Evolutionary conservation across 768 basidiomycete genomes (phyloP), one percentile per base, ranked within the genome.

Genomic region (Imleria badia): DNA sequence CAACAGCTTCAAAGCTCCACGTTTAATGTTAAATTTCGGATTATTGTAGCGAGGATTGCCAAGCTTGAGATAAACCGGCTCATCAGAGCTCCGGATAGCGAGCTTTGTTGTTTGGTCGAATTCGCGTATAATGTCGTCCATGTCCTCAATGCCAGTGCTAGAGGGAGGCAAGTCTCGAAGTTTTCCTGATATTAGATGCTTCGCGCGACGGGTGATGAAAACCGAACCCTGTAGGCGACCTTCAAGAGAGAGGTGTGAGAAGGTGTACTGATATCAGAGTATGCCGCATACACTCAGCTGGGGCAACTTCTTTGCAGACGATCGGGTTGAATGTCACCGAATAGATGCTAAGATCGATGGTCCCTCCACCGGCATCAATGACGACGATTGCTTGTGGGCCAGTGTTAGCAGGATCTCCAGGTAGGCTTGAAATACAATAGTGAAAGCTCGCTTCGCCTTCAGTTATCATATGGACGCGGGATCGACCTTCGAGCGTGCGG

Each of bases 221-320:
- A 78, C 69, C 0, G 80, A 78, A 10, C 80, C 80, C 41, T 74
- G 66, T 36, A 80, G 70, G 22, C 72, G 71, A 64, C 77, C 78
- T 79, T 34, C 13, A 26, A 41, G 5, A 15, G 17, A 9, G 26
- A 13, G 20, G 19, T 43, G 11, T 22, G 9, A 22, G 22, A 13
- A 17, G 17, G 30, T 2, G 34, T 23, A 12, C 10, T 4, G 36
- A 3, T 1, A 5, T 14, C 5, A 19, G 11, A 13, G 6, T 1
- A 29, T 6, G 6, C 0, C 2, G n/a, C 57, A 10, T 54, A 70
- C 72, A 71, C 30, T 67, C 67, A 31, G 66, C 62, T 31, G 66
- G 61, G 23, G 63, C 61, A 46, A 75, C 58, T 49, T 76, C 73
- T 31, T 76, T 54, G 31, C 75, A 70, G 2, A 33, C 34, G 31